Evolutionary conservation across 495 filamentous ascomycete species (phyloP).

Genomic region (Hypoxylon intermedium): DNA sequence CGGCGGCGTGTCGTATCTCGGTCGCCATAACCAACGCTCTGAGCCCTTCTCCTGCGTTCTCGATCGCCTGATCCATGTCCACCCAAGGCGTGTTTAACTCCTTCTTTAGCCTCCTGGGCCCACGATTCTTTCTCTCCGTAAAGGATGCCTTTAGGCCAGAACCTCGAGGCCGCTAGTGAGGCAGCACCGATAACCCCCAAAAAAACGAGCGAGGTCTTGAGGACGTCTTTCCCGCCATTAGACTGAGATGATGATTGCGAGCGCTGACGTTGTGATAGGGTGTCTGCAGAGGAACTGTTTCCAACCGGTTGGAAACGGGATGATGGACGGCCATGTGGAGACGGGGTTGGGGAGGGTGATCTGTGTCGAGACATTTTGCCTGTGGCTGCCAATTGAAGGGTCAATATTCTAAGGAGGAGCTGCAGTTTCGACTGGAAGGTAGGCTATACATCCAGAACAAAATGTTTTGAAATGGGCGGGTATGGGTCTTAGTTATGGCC

Average conservation of each 20-base stretch:
- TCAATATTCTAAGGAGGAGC: too few relatives aligned
- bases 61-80: neutral
- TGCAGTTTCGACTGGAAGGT: too few relatives aligned
- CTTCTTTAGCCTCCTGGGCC: constrained; percentile 27
- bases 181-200: constrained; percentile 49
- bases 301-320: constrained; percentile 12
- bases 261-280: neutral
- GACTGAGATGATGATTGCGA: constrained; percentile 8
- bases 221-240: constrained; percentile 13
- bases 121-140: constrained; percentile 49
- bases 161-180: constrained; percentile 46
- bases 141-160: constrained; percentile 50
- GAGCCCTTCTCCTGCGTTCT: constrained; percentile 7
- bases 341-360: constrained; percentile 18
- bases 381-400: neutral
- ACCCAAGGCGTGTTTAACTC: constrained; percentile 16
- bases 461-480: neutral
- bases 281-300: constrained; percentile 6
- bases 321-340: neutral
- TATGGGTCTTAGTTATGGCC: neutral
- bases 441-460: too few relatives aligned
- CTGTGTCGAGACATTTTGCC: constrained; percentile 23
- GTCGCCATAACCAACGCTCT: neutral
- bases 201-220: constrained; percentile 47
- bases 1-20: constrained; percentile 1